Base-by-base conservation (phyloP, 306 rosid genomes). In the Cicer arietinum region DNA sequence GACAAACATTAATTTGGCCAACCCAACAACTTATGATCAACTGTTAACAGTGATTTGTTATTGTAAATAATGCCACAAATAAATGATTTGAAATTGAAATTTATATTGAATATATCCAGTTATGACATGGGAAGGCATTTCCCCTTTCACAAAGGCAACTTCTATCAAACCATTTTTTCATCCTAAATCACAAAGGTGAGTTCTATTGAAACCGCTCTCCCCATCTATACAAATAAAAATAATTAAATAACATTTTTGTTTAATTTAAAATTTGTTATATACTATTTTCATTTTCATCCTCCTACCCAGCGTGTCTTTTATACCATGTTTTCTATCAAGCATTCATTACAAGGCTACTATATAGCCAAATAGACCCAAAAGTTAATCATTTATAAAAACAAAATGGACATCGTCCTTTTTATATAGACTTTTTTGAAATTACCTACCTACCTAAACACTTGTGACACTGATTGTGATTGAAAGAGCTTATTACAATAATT, bases 101-200 rank as follows among this genome's bases (percentile, higher is more conserved):
- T 25, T 8, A 10, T 57, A 57, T 52, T 10, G 66, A 71, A 63
- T n/a, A n/a, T 62, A 71, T 52, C 64, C 20, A 59, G 37, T 60
- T 51, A 20, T 59, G 10, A 30, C 35, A 30, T 30, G 35, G 35
- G 35, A 30, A 30, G 35, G 35, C 35, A 30, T 30, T 30, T 30
- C 35, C 5, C 35, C 35, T 30, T 30, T 30, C 35, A 30, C 35
- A 30, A 30, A 30, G 30, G 35, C 35, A 30, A 30, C 5, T 30
- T 30, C 35, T 30, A 30, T 30, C 35, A 30, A 30, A 30, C 35
- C 35, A 30, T 30, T 30, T 5, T 3, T 30, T 30, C 35, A 30
- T 30, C 35, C 35, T 30, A 30, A 30, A 30, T 30, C 35, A 30
- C 35, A 30, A 30, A 30, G 35, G 5, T 30, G 4, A 30, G 35